Evolutionary conservation across 768 basidiomycete genomes (phyloP), one percentile per base, ranked within the genome.

Genomic region (Tulasnella sp.): DNA sequence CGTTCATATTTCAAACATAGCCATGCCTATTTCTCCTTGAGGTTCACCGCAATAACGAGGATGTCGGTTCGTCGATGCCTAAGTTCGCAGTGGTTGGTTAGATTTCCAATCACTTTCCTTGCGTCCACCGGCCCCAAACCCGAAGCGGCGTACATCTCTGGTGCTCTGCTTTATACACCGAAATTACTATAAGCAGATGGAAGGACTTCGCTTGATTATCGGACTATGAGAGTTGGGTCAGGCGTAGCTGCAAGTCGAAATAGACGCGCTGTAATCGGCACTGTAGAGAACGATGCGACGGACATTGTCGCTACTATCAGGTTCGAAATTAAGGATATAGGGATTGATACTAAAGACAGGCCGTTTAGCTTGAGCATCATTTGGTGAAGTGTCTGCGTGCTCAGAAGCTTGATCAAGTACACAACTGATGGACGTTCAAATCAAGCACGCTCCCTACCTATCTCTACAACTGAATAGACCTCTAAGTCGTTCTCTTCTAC

Each of bases 241-340:
- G 86, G 85, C 21, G 78, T 86, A 1, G 81, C 89, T 4, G 85
- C 90, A 19, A 91, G 92, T 61, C 91, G 91, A 4, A 91, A 87
- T 62, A 87, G 87, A 4, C 78, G 79, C 22, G 72, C 91, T 8
- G 80, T 74, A 63, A 55, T 55, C 61, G 71, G 76, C 24, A 73
- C 73, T 46, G 75, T 78, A 44, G 78, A 76, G 9, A 79, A 78
- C 4, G 81, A 80, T 1, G 83, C 84, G 0, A 92, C 91, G 0
- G 87, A 91, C 63, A 75, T 91, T 2, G 70, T 91, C 24, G 88
- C 85, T 1, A 88, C 87, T 0, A 75, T 80, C 1, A 87, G 88
- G 65, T 76, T 92, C 0, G 90, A 92, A 65, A 85, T 92, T 0
- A 84, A 85, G 65, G 74, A 74, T 48, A 68, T 82, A 8, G 74